Conservation (phyloP, 768 basidiomycete genomes). For the Kwoniella mangroviensis region DNA sequence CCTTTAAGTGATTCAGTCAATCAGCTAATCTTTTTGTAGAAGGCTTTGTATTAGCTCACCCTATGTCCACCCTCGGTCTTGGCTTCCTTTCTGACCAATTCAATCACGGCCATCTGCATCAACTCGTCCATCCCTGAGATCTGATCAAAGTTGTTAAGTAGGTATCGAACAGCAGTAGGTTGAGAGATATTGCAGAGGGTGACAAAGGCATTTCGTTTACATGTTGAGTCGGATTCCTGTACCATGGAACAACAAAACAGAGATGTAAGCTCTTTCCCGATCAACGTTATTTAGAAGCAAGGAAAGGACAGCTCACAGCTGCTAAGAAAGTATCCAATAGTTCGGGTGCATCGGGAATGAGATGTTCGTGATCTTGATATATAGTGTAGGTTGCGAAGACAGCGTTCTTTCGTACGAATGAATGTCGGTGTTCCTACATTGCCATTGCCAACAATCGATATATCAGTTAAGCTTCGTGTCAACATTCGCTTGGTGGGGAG, state of each 20-base stretch:
- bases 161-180: slow-evolving; percentile 88
- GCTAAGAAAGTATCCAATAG: slow-evolving; percentile 94
- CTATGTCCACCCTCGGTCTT: slow-evolving; percentile 79
- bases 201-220: slow-evolving; percentile 96
- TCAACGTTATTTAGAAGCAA: neutral
- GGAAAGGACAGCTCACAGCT: slow-evolving; percentile 61
- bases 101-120: slow-evolving; percentile 93
- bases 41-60: slow-evolving; percentile 61
- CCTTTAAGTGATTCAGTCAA: slow-evolving; percentile 59
- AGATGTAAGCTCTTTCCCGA: neutral
- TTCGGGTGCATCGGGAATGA: slow-evolving; percentile 95
- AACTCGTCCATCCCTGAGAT: slow-evolving; percentile 83
- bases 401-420: slow-evolving; percentile 97
- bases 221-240: slow-evolving; percentile 87
- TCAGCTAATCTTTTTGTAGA: neutral
- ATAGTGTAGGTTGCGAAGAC: slow-evolving; percentile 95
- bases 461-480: neutral
- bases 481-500: neutral
- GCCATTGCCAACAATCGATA: neutral
- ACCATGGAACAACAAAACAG: neutral
- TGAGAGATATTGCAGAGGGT: slow-evolving; percentile 80
- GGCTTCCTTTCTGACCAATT: slow-evolving; percentile 88
- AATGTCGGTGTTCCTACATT: slow-evolving; percentile 85
- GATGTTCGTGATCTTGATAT: slow-evolving; percentile 89
- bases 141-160: slow-evolving; percentile 81